Conservation (phyloP, 176 grass and related monocot genomes). For the Oryza brachyantha region DNA sequence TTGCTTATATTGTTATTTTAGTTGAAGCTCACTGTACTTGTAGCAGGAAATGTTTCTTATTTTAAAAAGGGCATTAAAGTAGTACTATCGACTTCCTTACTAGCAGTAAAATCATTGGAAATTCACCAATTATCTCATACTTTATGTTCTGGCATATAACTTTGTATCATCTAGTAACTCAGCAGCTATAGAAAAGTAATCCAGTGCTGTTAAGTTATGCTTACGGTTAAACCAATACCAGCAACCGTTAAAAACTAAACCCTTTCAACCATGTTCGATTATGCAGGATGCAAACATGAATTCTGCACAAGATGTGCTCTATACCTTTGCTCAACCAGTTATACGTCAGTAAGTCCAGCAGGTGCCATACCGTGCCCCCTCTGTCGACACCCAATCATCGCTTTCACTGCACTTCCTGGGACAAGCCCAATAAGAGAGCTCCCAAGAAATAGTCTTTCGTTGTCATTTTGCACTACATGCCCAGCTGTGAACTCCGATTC, state of each 20-base stretch:
- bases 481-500: constrained; percentile 65
- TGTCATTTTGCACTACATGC: constrained; percentile 81
- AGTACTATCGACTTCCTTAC: not conserved
- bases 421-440: constrained; percentile 62
- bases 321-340: constrained; percentile 85
- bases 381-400: constrained; percentile 71
- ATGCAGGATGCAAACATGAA: constrained; percentile 89
- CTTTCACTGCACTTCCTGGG: constrained; percentile 54
- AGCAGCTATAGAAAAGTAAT: not conserved
- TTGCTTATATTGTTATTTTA: not conserved
- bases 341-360: constrained; percentile 47
- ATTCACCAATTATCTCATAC: not conserved
- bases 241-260: not conserved
- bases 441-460: constrained; percentile 62
- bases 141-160: constrained; percentile 18
- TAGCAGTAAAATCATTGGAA: constrained; percentile 11
- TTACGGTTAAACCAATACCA: not conserved
- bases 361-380: constrained; percentile 87
- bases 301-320: constrained; percentile 98
- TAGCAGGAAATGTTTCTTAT: not conserved
- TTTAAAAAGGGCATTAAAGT: not conserved
- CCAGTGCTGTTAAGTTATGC: not conserved
- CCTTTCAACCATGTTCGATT: constrained; percentile 10
- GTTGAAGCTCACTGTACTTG: not conserved
- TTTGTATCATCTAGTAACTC: not conserved